Percentiles rank a stretch among this genome's conserved stretches.
phyloP scores from a whole-genome alignment of 192 early-diverging fungal genomes.

The Entomortierella chlamydospora region DNA sequence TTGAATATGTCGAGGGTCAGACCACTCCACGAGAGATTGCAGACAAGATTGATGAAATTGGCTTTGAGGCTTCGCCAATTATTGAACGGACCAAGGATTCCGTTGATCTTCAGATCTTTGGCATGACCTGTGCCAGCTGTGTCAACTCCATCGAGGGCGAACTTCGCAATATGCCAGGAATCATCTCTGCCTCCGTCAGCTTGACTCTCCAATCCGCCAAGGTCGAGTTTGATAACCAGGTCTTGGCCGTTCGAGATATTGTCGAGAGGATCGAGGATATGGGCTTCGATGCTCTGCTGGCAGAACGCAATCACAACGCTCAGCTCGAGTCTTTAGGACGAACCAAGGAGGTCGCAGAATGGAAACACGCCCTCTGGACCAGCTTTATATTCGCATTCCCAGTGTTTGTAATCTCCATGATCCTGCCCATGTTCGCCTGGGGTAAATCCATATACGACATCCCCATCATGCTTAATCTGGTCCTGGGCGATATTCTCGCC shows the following conservation, averaged over 20 bases:
- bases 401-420: slow-evolving; percentile 84
- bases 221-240: slow-evolving; percentile 73
- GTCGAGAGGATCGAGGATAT: slow-evolving; percentile 83
- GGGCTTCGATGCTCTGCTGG: slow-evolving; percentile 82
- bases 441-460: slow-evolving; percentile 32
- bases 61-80: slow-evolving; percentile 76
- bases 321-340: slow-evolving; percentile 91
- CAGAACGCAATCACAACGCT: slow-evolving; percentile 71
- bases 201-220: slow-evolving; percentile 80
- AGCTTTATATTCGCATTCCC: slow-evolving; percentile 84
- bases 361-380: slow-evolving; percentile 74
- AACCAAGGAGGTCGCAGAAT: slow-evolving; percentile 86
- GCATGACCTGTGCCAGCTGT: slow-evolving; percentile 92
- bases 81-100: slow-evolving; percentile 59
- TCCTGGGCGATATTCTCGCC: slow-evolving; percentile 73
- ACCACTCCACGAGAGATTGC: slow-evolving; percentile 64
- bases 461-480: slow-evolving; percentile 72
- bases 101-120: slow-evolving; percentile 86
- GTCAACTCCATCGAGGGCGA: slow-evolving; percentile 82
- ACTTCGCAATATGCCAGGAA: slow-evolving; percentile 65
- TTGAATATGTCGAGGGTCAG: slow-evolving; percentile 68
- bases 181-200: slow-evolving; percentile 76
- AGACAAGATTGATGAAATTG: slow-evolving; percentile 75
- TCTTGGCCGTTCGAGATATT: slow-evolving; percentile 81
- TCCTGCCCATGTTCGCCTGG: slow-evolving; percentile 67